phyloP scores from a whole-genome alignment of 768 basidiomycete species.

The Mrakia frigida region DNA sequence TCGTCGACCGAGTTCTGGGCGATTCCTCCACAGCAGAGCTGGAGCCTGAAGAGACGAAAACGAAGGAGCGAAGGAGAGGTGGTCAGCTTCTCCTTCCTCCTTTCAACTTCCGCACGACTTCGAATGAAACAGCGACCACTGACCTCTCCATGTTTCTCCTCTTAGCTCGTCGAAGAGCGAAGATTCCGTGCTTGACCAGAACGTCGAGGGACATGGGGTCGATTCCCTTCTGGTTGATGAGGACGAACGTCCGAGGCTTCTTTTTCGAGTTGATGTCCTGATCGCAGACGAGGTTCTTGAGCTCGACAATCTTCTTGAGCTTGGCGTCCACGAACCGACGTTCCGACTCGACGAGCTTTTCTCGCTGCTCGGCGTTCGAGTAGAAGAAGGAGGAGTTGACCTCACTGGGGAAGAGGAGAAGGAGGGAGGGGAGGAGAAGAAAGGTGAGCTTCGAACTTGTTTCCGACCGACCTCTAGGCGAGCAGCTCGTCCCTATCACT shows the following conservation, averaged over 20 bases:
- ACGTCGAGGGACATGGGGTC: constrained; percentile 95
- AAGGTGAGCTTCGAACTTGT: not conserved
- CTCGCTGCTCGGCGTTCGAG: constrained; percentile 93
- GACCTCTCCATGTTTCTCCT: constrained; percentile 98
- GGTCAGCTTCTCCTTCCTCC: not conserved
- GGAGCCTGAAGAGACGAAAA: constrained; percentile 54
- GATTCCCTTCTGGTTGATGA: constrained; percentile 99
- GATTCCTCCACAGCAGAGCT: constrained; percentile 86
- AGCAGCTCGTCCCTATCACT: too few relatives aligned
- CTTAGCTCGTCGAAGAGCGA: constrained; percentile 91
- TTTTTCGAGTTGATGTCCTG: constrained; percentile 71
- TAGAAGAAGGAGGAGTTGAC: constrained; percentile 99
- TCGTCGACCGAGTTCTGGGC: constrained; percentile 99
- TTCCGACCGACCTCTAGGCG: too few relatives aligned
- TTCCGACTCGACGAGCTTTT: constrained; percentile 97
- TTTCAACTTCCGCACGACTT: not conserved
- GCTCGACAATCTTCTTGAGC: constrained; percentile 89
- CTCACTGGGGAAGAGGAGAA: constrained; percentile 56
- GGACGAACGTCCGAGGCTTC: constrained; percentile 70
- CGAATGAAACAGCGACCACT: constrained; percentile 34
- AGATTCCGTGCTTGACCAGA: constrained; percentile 90
- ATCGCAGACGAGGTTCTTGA: constrained; percentile 95
- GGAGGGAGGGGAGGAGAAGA: not conserved
- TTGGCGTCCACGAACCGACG: constrained; percentile 88
- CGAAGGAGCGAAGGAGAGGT: not conserved